These are phyloP conservation scores for Ganoderma lucidum DNA, from an alignment of 1,284 basidiomycete species.

Conservation along the genomic window DNA sequence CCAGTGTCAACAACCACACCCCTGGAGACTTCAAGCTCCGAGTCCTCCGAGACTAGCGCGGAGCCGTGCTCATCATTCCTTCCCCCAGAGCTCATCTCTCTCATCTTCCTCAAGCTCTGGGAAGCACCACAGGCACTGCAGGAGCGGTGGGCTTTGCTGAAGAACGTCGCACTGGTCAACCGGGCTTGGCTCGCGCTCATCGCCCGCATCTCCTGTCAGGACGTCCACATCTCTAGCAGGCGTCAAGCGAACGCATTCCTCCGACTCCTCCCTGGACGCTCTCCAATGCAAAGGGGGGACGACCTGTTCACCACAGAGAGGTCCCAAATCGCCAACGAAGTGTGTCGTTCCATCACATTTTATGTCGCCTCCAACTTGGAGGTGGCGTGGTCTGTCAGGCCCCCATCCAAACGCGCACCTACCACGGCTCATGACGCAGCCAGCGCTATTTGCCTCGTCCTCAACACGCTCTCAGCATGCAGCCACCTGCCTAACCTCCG, in stretches of 20 bases:
- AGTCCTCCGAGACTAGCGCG: too few relatives aligned
- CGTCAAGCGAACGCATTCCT: constrained; percentile 39
- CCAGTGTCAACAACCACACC: background rate
- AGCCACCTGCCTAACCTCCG: constrained; percentile 45
- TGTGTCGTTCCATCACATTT: constrained; percentile 42
- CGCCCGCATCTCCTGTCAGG: constrained; percentile 40
- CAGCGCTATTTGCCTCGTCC: constrained; percentile 35
- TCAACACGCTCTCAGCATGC: constrained; percentile 39
- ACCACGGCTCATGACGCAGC: constrained; percentile 25
- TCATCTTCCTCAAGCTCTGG: constrained; percentile 47
- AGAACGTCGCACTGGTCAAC: constrained; percentile 42
- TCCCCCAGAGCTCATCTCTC: constrained; percentile 47
- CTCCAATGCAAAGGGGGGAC: constrained; percentile 16
- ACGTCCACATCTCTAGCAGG: constrained; percentile 44
- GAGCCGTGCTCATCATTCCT: constrained; percentile 31
- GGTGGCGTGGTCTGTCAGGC: constrained; percentile 23
- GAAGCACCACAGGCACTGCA: constrained; percentile 35
- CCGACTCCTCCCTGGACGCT: constrained; percentile 35
- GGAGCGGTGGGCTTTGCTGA: constrained; percentile 45
- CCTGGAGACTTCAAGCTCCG: constrained; percentile 1
- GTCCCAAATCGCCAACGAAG: constrained; percentile 31
- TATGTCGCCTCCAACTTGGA: constrained; percentile 32
- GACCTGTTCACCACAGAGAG: constrained; percentile 31
- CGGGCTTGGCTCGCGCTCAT: constrained; percentile 41
- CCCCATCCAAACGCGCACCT: background rate